Base-by-base conservation (phyloP, 148 eudicot species). In the Nepenthes gracilis region DNA sequence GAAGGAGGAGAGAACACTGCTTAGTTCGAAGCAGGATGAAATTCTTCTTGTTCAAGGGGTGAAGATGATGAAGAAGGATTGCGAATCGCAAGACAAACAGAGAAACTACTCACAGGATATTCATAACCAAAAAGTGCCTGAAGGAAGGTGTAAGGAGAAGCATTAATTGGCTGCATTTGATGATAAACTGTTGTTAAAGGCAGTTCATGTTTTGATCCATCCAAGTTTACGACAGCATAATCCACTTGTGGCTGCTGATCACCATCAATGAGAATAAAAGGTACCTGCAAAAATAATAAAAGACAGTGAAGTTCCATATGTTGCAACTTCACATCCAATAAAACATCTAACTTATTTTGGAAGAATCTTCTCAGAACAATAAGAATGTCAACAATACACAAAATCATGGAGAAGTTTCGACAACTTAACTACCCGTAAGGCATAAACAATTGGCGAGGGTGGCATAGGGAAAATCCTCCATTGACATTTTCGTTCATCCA, bases 171-270 rank as follows among this genome's bases (percentile, higher is more conserved):
- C 67, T 83, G 86, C 78, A 92, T 70, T 45, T 85, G 70, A 65
- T 79, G 94, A 76, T 80, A 83, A 64, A 85, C 94, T n/a, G 97
- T 92, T 6, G 77, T 70, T 50, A 92, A 80, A 56, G 96, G 97
- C 71, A 87, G 69, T 12, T 82, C 80, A 76, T 92, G 97, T 35
- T 67, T 80, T 59, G 97, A 85, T 56, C 88, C 96, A 62, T 83
- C 90, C 88, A 92, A 66, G 64, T 85, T 80, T 15, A 92, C 96
- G 61, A 80, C 56, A 56, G 85, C 67, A 72, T 81, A 83, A 66
- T 82, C 84, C 45, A 78, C 64, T 14, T 73, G 81, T 37, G 85
- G 74, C 74, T 77, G 71, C 64, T 67, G 77, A 62, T 70, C 75
- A 69, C 77, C 76, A 67, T 87, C 84, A 64, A 79, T 79, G 53